Conservation (phyloP, 257 asterid genomes). For the Lithospermum erythrorhizon region DNA sequence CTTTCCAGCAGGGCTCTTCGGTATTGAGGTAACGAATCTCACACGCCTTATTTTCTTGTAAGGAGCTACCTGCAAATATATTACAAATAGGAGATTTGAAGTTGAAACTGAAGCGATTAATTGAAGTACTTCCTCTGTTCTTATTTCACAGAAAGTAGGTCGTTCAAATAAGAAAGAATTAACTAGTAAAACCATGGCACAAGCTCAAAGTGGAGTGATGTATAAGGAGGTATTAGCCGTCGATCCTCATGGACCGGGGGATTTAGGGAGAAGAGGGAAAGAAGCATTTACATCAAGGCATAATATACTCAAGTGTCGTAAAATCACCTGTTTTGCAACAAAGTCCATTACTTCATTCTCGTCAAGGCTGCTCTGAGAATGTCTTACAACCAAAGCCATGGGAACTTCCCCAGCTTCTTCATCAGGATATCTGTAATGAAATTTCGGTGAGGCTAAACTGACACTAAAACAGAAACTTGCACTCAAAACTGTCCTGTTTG, state of each 20-base stretch:
- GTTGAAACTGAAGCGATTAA: background rate
- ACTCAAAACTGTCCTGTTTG: too few species aligned
- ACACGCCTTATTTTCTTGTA: constrained; percentile 46
- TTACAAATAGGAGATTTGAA: background rate
- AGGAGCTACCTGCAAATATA: constrained; percentile 35
- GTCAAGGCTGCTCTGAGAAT: constrained; percentile 20
- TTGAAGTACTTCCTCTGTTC: background rate
- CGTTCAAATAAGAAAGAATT: too few species aligned
- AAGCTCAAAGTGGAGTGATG: too few species aligned
- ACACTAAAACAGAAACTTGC: background rate
- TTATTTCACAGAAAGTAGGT: background rate
- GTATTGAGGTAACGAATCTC: constrained; percentile 32
- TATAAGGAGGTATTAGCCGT: too few species aligned
- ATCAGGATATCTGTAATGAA: constrained; percentile 28
- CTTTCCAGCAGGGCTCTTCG: constrained; percentile 42
- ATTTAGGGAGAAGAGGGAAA: background rate
- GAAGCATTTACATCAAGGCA: background rate
- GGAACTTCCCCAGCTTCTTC: constrained; percentile 52
- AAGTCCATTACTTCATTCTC: constrained; percentile 29
- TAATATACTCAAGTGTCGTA: background rate
- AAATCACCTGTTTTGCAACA: constrained; percentile 31
- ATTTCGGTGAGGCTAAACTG: background rate
- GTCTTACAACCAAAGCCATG: constrained; percentile 40
- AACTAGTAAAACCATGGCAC: background rate
- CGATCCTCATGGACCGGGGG: background rate